These are phyloP conservation scores for Lactifluus piperatus DNA, from an alignment of 768 basidiomycete species.

Conservation along the genomic window DNA sequence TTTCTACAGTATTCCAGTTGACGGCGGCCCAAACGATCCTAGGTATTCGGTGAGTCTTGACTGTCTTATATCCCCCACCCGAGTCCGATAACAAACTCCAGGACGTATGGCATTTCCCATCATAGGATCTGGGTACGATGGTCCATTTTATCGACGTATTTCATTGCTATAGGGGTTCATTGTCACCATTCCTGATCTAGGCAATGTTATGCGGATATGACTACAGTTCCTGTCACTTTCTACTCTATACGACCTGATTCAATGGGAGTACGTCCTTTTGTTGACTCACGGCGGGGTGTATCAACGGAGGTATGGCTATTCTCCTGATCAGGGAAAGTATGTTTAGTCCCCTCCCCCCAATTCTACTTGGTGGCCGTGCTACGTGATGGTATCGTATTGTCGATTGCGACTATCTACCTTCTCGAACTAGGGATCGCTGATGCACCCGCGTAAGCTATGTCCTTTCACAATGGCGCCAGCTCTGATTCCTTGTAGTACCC, in stretches of 20 bases:
- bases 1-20: conserved; percentile 43
- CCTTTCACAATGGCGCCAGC: not conserved
- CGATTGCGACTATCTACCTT: conserved; percentile 43
- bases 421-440: conserved; percentile 34
- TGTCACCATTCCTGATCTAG: conserved; percentile 20
- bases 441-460: conserved; percentile 25
- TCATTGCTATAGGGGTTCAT: conserved; percentile 37
- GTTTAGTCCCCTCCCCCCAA: conserved; percentile 8
- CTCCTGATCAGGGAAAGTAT: conserved; percentile 29
- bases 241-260: conserved; percentile 40
- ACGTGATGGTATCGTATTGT: conserved; percentile 46
- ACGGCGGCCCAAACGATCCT: conserved; percentile 60
- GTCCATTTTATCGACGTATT: conserved; percentile 32
- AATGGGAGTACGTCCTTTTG: not conserved
- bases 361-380: conserved; percentile 50
- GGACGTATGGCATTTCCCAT: conserved; percentile 49
- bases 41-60: conserved; percentile 40
- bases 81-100: conserved; percentile 21
- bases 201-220: not conserved
- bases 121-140: conserved; percentile 35
- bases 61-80: not conserved
- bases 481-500: not conserved
- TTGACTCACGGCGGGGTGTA: not conserved
- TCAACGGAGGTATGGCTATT: not conserved
- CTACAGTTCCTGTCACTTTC: conserved; percentile 48